Evolutionary conservation across 495 filamentous ascomycete genomes (phyloP).

Genomic region (Penicillium argentinense): DNA sequence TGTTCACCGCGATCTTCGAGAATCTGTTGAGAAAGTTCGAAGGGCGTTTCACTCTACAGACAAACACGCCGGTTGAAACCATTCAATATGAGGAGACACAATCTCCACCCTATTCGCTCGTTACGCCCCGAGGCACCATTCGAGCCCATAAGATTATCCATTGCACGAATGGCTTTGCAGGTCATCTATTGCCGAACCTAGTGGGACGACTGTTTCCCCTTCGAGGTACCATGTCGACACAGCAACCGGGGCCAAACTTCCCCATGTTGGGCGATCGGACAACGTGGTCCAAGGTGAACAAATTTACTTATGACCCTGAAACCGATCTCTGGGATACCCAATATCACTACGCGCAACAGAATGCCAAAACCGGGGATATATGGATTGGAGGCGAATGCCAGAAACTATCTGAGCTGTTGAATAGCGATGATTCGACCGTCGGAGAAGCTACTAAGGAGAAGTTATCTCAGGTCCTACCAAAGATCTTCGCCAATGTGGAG

Average conservation of each 20-base stretch:
- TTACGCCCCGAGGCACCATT: neutral
- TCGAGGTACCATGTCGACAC: neutral
- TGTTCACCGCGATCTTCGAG: neutral
- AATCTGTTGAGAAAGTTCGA: neutral
- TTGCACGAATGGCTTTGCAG: slow-evolving; percentile 3
- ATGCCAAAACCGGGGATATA: slow-evolving; percentile 1
- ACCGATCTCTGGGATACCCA: neutral
- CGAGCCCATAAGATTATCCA: neutral
- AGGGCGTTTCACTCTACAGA: neutral
- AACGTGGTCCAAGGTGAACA: neutral
- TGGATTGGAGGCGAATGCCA: slow-evolving; percentile 5
- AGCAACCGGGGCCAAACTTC: neutral
- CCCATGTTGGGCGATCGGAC: neutral
- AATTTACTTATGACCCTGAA: neutral
- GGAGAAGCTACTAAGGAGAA: neutral
- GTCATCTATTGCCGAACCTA: neutral
- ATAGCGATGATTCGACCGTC: neutral
- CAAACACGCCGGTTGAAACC: neutral
- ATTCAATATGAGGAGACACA: neutral
- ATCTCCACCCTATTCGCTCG: neutral
- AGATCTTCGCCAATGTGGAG: neutral
- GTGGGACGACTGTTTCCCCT: neutral
- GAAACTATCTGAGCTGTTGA: neutral
- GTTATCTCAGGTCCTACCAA: neutral
- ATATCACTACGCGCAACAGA: slow-evolving; percentile 5